Evolutionary conservation across 192 early-diverging fungal genomes (phyloP), one percentile per base, ranked within the genome.

Genomic region (Coemansia guatemalensis): DNA sequence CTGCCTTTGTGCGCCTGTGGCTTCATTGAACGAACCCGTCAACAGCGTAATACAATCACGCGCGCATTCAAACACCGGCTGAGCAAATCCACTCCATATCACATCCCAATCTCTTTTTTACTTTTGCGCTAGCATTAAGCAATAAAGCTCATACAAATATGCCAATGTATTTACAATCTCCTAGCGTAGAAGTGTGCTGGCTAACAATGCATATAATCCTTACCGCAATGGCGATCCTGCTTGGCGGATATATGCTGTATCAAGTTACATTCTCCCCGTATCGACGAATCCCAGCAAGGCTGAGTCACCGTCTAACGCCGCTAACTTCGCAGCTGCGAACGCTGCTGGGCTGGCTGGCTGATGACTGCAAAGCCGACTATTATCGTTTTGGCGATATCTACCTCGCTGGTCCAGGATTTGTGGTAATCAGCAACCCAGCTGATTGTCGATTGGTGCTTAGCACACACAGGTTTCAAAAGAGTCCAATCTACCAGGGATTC

Each of bases 381-480:
- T 64, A 67, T 39, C 32, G 25, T n/a, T 70, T 68, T 53, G 72
- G 78, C 61, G 64, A 74, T 32, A 69, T 81, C 35, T 68, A 62
- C 51, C 35, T 52, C 21, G 27, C 68, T 7, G 59, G 56, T 1
- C 68, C 78, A 17, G 33, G 53, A 5, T 58, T 44, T 1, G 78
- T 81, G 17, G 50, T 47, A 1, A 49, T 81, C 18, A 65, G 62
- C 55, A 56, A 70, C 29, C 63, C 68, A 2, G 22, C 53, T 1
- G 60, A 71, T 51, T 68, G 63, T 44, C 48, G 65, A 14, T 39
- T 41, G 22, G 47, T 81, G 0, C 60, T 74, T 0, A 44, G 30
- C 7, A 52, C 60, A 1, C 68, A 67, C 53, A 18, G 17, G 29
- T 75, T 73, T 33, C 22, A 39, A 24, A 81, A 81, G 41, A 47